Evolutionary conservation across 768 basidiomycete genomes (phyloP).

Genomic region (Galerina marginata): DNA sequence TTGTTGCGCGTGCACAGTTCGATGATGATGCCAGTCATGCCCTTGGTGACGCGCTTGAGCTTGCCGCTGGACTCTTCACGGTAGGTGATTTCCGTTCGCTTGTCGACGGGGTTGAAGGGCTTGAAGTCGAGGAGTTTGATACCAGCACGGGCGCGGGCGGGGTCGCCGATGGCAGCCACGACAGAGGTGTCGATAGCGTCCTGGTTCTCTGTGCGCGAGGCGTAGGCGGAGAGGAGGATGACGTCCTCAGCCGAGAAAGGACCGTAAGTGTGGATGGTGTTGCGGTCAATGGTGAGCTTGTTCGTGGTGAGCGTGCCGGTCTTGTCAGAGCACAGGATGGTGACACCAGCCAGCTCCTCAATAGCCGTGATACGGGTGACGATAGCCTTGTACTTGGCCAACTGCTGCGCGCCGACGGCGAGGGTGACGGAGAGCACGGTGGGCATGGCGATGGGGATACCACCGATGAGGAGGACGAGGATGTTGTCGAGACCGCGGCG

Average conservation of each 20-base stretch:
- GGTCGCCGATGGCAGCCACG: constrained; percentile 77
- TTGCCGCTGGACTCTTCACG: constrained; percentile 92
- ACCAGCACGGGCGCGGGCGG: constrained; percentile 78
- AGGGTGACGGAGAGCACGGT: constrained; percentile 98
- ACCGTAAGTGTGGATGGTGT: constrained; percentile 90
- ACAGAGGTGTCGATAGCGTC: constrained; percentile 95
- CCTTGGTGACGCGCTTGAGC: constrained; percentile 98
- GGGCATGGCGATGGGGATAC: constrained; percentile 99
- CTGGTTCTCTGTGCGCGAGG: constrained; percentile 98
- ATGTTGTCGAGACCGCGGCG: constrained; percentile 97
- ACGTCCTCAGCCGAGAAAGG: constrained; percentile 89
- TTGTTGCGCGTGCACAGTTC: constrained; percentile 98
- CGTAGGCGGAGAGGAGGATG: constrained; percentile 92
- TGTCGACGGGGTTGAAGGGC: constrained; percentile 99
- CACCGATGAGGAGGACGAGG: constrained; percentile 98
- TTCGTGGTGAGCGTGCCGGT: constrained; percentile 98
- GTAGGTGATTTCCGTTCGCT: constrained; percentile 99
- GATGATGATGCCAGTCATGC: constrained; percentile 99
- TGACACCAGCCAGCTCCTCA: constrained; percentile 97
- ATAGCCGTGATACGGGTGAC: constrained; percentile 99
- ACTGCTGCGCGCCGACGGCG: constrained; percentile 97
- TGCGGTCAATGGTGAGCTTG: constrained; percentile 96
- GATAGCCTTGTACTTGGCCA: constrained; percentile 99
- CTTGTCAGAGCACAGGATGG: constrained; percentile 99
- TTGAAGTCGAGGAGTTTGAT: constrained; percentile 99